phyloP scores from a whole-genome alignment of 208 protist genomes.

The Leishmania mexicana region DNA sequence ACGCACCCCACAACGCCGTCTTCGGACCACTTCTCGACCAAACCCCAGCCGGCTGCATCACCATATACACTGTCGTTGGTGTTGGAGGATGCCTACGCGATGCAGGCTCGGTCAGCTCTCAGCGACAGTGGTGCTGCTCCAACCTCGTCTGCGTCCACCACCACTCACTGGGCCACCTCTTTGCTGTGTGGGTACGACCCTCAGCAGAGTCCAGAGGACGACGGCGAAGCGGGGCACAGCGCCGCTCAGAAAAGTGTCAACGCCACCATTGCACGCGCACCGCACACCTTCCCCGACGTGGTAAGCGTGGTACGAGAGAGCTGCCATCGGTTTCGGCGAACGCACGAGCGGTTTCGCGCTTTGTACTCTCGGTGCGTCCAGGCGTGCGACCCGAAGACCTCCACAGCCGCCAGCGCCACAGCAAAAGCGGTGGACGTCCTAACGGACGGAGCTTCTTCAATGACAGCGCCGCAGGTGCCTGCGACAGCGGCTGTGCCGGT shows the following conservation, averaged over 20 bases:
- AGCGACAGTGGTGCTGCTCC: not conserved
- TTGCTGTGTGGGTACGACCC: slow-evolving; percentile 9
- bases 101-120: slow-evolving; percentile 3
- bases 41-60: slow-evolving; percentile 20
- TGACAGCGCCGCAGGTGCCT: not conserved
- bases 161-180: slow-evolving; percentile 18
- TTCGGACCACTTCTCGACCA: not conserved
- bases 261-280: not conserved
- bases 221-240: not conserved
- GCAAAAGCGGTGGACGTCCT: not conserved
- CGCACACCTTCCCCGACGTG: slow-evolving; percentile 43
- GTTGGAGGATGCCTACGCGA: slow-evolving; percentile 56
- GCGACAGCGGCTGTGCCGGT: not conserved
- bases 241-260: not conserved
- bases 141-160: not conserved
- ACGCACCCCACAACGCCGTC: not conserved
- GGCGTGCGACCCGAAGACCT: too few species aligned
- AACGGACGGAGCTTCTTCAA: not conserved
- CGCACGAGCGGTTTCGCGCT: slow-evolving; percentile 28
- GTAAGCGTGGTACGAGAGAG: slow-evolving; percentile 51
- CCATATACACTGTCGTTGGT: slow-evolving; percentile 34
- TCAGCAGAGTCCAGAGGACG: not conserved
- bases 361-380: slow-evolving; percentile 16
- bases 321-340: slow-evolving; percentile 47
- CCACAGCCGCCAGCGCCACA: not conserved